Conservation (phyloP, 352 stramenopile genomes). For the Peronospora tabacina region DNA sequence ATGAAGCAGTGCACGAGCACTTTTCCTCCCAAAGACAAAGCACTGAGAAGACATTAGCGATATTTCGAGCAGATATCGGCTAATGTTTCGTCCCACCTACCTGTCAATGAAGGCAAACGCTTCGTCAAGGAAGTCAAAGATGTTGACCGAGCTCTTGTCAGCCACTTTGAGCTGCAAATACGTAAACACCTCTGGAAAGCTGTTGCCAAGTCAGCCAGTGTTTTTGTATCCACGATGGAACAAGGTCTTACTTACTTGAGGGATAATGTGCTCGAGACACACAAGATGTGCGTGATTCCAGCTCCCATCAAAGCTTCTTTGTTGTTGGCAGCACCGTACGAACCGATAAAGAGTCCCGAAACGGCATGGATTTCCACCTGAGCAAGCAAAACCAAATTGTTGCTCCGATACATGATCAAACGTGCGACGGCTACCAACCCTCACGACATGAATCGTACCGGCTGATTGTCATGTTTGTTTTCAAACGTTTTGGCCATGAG, state of each 20-base stretch:
- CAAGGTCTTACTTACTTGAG: slow-evolving; percentile 28
- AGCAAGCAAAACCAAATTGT: background rate
- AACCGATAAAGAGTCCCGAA: slow-evolving; percentile 56
- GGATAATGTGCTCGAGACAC: slow-evolving; percentile 37
- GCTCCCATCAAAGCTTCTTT: slow-evolving; percentile 27
- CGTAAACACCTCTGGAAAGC: slow-evolving; percentile 42
- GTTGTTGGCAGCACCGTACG: slow-evolving; percentile 56
- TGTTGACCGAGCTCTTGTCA: slow-evolving; percentile 33
- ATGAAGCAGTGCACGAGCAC: slow-evolving; percentile 77
- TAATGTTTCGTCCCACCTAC: slow-evolving; percentile 16
- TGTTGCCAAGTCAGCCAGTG: slow-evolving; percentile 4
- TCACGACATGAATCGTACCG: slow-evolving; percentile 17
- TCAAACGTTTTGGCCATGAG: slow-evolving; percentile 52
- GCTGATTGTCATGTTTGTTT: slow-evolving; percentile 32
- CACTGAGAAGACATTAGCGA: slow-evolving; percentile 16
- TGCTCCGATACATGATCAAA: too few relatives aligned
- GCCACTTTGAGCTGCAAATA: slow-evolving; percentile 50
- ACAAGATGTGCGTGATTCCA: slow-evolving; percentile 55
- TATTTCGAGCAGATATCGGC: background rate
- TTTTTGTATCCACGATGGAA: background rate
- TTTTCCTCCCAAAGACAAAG: slow-evolving; percentile 31
- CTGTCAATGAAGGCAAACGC: slow-evolving; percentile 55
- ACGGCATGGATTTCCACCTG: slow-evolving; percentile 23
- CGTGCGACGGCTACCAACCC: background rate
- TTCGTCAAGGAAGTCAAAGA: slow-evolving; percentile 38